A percentile compares a stretch with the other conserved stretches of the same genome.
These are phyloP conservation scores for Rhodofomes roseus DNA, from an alignment of 1,284 basidiomycete genomes.

Conservation along the genomic window DNA sequence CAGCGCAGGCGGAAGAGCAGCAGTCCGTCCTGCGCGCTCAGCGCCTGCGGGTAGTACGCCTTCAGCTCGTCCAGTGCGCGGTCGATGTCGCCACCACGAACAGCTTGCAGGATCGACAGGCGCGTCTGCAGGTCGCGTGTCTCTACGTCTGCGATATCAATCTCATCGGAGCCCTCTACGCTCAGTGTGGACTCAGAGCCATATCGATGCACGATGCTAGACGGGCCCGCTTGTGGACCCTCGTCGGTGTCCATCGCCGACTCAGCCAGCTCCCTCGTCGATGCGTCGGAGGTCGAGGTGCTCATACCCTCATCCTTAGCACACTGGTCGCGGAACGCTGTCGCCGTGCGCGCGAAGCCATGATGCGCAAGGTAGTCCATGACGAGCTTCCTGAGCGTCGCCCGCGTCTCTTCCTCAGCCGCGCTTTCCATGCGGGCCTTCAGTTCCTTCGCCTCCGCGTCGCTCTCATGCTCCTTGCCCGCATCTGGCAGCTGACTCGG, in stretches of 20 bases:
- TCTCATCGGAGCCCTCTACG: slow-evolving; percentile 5
- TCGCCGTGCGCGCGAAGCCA: slow-evolving; percentile 69
- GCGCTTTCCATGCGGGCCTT: slow-evolving; percentile 9
- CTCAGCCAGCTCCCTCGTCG: slow-evolving; percentile 38
- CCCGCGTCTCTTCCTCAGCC: slow-evolving; percentile 28
- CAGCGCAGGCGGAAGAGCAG: slow-evolving; percentile 75
- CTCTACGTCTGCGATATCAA: slow-evolving; percentile 19
- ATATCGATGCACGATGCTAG: neutral
- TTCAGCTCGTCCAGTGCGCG: slow-evolving; percentile 55
- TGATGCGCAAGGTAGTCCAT: slow-evolving; percentile 78
- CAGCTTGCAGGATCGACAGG: slow-evolving; percentile 65
- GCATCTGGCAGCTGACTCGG: slow-evolving; percentile 28
- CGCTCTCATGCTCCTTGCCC: slow-evolving; percentile 10
- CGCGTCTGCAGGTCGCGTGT: slow-evolving; percentile 56
- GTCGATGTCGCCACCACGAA: slow-evolving; percentile 70
- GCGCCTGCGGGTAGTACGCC: slow-evolving; percentile 54
- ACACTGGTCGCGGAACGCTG: slow-evolving; percentile 51
- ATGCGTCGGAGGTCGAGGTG: neutral
- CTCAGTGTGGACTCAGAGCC: neutral
- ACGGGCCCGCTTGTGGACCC: slow-evolving; percentile 10
- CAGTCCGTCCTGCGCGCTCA: slow-evolving; percentile 63
- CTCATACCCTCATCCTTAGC: slow-evolving; percentile 7
- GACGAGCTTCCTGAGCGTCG: slow-evolving; percentile 64
- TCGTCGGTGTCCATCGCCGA: slow-evolving; percentile 28
- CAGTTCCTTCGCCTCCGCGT: slow-evolving; percentile 17